These are phyloP conservation scores for Urochloa ruziziensis DNA, from an alignment of 176 grass and related monocot species.

Conservation along the genomic window DNA sequence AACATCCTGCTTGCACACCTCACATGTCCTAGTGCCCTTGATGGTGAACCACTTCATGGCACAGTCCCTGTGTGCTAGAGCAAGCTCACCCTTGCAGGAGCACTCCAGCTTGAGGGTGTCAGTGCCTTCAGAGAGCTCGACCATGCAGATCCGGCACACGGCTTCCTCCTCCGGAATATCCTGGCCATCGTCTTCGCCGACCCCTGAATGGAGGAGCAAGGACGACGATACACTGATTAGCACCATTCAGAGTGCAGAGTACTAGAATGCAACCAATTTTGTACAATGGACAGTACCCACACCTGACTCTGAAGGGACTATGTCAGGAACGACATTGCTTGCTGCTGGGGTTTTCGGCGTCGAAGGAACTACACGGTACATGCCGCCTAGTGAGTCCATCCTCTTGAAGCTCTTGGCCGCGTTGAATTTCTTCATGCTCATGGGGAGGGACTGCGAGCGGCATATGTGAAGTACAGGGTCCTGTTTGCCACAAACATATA, in stretches of 20 bases:
- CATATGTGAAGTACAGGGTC: constrained; percentile 46
- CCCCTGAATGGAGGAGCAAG: constrained; percentile 16
- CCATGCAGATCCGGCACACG: constrained; percentile 93
- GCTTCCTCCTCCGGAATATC: constrained; percentile 91
- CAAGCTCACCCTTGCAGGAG: constrained; percentile 82
- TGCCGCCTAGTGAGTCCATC: constrained; percentile 73
- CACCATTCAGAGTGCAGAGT: no score
- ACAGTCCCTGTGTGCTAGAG: constrained; percentile 71
- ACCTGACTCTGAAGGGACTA: constrained; percentile 54
- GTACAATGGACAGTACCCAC: no score
- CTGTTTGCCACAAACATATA: not conserved
- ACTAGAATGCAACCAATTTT: no score
- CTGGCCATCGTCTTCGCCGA: constrained; percentile 45
- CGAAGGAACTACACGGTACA: constrained; percentile 71
- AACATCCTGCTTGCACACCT: constrained; percentile 84
- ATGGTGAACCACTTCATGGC: constrained; percentile 96
- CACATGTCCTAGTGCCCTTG: constrained; percentile 74
- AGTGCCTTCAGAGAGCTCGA: constrained; percentile 67
- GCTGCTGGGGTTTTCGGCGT: constrained; percentile 23
- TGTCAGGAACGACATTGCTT: constrained; percentile 32
- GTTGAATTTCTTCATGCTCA: constrained; percentile 51
- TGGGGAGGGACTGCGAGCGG: constrained; percentile 80
- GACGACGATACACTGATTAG: no score
- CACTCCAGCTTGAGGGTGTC: constrained; percentile 76
- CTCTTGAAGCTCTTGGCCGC: constrained; percentile 70